Conservation (phyloP, 768 basidiomycete species). For the Boletus vermiculosoides region DNA sequence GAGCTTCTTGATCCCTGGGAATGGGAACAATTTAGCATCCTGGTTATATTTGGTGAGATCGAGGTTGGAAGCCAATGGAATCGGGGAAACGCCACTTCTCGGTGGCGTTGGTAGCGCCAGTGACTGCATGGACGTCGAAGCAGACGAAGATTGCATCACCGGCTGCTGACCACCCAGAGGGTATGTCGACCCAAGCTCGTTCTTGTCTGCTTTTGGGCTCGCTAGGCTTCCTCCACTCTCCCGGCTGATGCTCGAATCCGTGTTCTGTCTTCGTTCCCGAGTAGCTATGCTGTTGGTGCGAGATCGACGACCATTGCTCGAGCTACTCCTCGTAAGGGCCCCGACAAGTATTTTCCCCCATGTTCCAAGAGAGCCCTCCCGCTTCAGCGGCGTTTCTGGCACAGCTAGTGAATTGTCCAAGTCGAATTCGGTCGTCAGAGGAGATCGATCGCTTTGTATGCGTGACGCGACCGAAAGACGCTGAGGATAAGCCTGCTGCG, state of each 20-base stretch:
- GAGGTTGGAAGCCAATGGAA: constrained; percentile 68
- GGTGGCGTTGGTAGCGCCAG: constrained; percentile 53
- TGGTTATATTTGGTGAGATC: constrained; percentile 70
- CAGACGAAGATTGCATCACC: constrained; percentile 61
- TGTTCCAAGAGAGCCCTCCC: constrained; percentile 54
- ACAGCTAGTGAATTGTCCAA: constrained; percentile 46
- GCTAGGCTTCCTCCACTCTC: constrained; percentile 74
- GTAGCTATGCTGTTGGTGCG: constrained; percentile 74
- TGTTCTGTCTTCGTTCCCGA: constrained; percentile 64
- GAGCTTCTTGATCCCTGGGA: constrained; percentile 80
- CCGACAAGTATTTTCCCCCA: constrained; percentile 72
- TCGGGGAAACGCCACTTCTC: constrained; percentile 67
- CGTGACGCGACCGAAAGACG: constrained; percentile 63
- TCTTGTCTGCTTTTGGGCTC: constrained; percentile 59
- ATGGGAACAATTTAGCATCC: constrained; percentile 79
- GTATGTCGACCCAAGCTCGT: constrained; percentile 37
- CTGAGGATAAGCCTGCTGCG: constrained; percentile 52
- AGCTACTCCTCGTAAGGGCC: constrained; percentile 63
- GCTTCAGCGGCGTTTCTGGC: constrained; percentile 51
- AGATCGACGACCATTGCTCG: constrained; percentile 69
- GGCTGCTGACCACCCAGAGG: constrained; percentile 52
- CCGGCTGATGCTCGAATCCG: constrained; percentile 70
- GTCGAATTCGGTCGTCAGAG: constrained; percentile 47
- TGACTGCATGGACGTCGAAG: constrained; percentile 62
- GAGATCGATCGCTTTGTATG: constrained; percentile 59